These are phyloP conservation scores for Corchorus olitorius DNA, from an alignment of 345 rosid species.

Conservation along the genomic window DNA sequence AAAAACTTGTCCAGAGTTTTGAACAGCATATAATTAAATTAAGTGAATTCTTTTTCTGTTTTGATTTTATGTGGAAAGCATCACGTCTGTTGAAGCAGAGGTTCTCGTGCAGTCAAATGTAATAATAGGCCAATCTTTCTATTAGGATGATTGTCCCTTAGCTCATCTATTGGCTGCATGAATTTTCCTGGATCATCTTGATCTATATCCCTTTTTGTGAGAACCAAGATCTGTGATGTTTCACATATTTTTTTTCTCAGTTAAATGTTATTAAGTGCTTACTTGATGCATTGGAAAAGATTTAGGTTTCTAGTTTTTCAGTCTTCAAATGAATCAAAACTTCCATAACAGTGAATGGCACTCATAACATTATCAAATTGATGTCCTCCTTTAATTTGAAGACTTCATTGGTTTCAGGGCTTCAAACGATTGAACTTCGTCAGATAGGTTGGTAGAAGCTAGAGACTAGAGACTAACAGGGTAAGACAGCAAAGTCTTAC, in stretches of 20 bases:
- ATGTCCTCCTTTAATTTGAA: neutral
- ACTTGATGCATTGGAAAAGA: neutral
- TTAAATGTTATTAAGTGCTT: neutral
- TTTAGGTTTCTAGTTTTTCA: neutral
- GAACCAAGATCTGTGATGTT: neutral
- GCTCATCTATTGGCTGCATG: neutral
- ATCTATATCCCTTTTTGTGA: neutral
- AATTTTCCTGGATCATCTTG: neutral
- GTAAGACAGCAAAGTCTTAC: neutral
- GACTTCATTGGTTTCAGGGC: constrained; percentile 18
- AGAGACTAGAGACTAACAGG: neutral
- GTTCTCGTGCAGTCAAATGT: constrained; percentile 1
- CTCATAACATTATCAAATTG: neutral
- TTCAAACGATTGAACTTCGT: neutral
- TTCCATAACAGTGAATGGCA: constrained; percentile 1
- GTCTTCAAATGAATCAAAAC: neutral
- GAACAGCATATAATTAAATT: neutral
- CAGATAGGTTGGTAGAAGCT: neutral
- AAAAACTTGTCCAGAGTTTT: neutral
- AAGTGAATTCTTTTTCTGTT: neutral
- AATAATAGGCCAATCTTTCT: neutral
- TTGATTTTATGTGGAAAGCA: neutral
- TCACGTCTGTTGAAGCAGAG: neutral
- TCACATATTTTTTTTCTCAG: neutral
- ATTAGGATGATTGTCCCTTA: neutral